Evolutionary conservation across 2,329 filamentous ascomycete species (phyloP), one percentile per base, ranked within the genome.

Genomic region (Diaporthe ilicicola): DNA sequence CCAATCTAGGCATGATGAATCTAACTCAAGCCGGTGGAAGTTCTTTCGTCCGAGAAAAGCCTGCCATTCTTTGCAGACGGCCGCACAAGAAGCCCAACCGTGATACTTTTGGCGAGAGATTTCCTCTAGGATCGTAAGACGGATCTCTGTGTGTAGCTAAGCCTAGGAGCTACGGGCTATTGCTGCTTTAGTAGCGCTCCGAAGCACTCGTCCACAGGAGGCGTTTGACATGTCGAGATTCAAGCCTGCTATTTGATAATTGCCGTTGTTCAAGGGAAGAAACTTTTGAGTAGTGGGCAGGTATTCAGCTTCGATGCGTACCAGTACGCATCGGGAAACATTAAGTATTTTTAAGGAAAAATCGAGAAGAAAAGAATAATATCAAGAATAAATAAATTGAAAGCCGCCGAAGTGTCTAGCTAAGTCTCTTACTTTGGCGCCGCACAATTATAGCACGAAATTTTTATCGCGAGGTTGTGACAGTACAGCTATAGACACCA

Each of bases 41-140:
- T 76, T 81, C 39, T 22, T 53, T 53, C 73, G 77, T 71, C 80
- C 78, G 29, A 82, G 65, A 69, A 77, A 66, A 54, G 61, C 9
- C 70, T 79, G 78, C 80, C 79, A 82, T 76, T 81, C 80, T 75
- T 67, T 79, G 75, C 78, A 81, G 10, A 81, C 78, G 55, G 78
- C 77, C 27, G 79, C 78, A 67, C 76, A 72, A 64, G 76, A 79
- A 71, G 77, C 75, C 79, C 78, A 81, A 67, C 79, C 77, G 42
- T 72, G 72, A 72, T 77, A 46, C 73, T 77, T 81, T 51, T 78
- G 74, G 48, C 66, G 27, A 71, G 74, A 29, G 65, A 80, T 74
- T 70, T 37, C 48, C 54, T 74, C 71, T 62, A 81, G 71, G 68
- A 82, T 80, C 71, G 78, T 78, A 69, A 76, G 68, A 55, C 78